These are phyloP conservation scores for Sechiopsis laciniata DNA, from an alignment of 306 rosid species.

Conservation along the genomic window DNA sequence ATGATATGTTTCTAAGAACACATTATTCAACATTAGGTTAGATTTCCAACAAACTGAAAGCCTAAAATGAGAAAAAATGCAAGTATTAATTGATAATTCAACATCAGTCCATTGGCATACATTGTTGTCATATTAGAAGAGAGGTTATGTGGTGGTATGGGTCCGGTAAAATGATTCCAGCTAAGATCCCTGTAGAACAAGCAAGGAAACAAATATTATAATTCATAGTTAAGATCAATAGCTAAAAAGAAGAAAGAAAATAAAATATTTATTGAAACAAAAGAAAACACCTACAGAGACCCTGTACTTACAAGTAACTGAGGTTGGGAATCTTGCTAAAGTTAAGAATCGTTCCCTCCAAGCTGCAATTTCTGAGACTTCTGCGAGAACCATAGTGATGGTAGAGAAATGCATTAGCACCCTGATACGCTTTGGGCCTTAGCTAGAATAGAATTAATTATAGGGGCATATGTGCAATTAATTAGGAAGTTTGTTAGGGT, in stretches of 20 bases:
- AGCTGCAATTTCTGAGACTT: slow-evolving; percentile 77
- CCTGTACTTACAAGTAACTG: slow-evolving; percentile 60
- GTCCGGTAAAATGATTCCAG: slow-evolving; percentile 60
- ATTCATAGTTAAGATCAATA: neutral
- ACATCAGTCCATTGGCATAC: slow-evolving; percentile 36
- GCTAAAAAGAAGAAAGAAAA: neutral
- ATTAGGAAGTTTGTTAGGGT: too few relatives aligned
- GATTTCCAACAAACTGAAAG: slow-evolving; percentile 3
- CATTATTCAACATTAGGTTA: neutral
- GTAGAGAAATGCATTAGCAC: slow-evolving; percentile 1
- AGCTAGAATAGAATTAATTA: too few relatives aligned
- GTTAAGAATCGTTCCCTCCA: slow-evolving; percentile 78
- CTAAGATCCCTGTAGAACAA: slow-evolving; percentile 70
- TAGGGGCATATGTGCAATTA: too few relatives aligned
- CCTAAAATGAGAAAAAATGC: neutral
- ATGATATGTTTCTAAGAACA: neutral
- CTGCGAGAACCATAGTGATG: slow-evolving; percentile 40
- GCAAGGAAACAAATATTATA: slow-evolving; percentile 19
- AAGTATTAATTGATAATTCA: slow-evolving; percentile 6
- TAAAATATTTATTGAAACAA: neutral
- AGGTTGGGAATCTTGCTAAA: slow-evolving; percentile 49
- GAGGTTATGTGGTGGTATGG: slow-evolving; percentile 49
- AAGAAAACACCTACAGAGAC: neutral
- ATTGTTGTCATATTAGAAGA: slow-evolving; percentile 60
- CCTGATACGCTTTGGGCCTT: too few relatives aligned